Evolutionary conservation across 2,329 filamentous ascomycete genomes (phyloP), one percentile per base, ranked within the genome.

Genomic region (Gyromitra esculenta): DNA sequence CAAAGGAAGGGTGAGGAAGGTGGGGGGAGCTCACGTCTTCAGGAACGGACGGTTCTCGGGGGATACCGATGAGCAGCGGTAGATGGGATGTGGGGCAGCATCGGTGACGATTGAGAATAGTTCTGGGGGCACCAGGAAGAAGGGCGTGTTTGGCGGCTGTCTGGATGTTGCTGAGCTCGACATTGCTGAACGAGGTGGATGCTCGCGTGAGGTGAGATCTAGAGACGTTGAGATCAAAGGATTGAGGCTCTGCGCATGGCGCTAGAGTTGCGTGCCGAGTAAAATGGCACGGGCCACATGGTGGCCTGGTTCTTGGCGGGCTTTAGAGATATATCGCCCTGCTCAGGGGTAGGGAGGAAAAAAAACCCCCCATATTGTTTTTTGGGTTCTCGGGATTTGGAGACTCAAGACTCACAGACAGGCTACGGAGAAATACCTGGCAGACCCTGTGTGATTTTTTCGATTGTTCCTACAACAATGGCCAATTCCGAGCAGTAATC

Each of bases 81-180:
- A 75, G 25, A 77, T 77, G 11, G 65, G 65, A 15, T 65, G 37
- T 56, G 75, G 70, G 18, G 64, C 70, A n/a, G 70, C 71, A 66
- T 77, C 75, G 8, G 71, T 75, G 48, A 77, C 70, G 21, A 75
- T 75, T 69, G 71, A 69, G 15, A 70, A 77, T 6, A 70, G 45
- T 41, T 77, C 65, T 48, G 75, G 71, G 2, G 75, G 75, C n/a
- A 69, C 56, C 25, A 76, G 70, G 31, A 64, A 37, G 48, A 63
- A 63, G 13, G 63, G 59, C 11, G 37, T 31, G 21, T 48, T 73
- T 43, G 63, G 69, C 18, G 69, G 63, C 18, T 54, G 72, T 15
- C 57, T 54, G 18, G 59, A 31, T 25, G 59, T 11, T 39, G 72
- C 41, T 70, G 72, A 64, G 67, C 1, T 63, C n/a, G 72, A 75